Base-by-base conservation (phyloP, 164 flowering plant genomes). In the Annona cherimola region DNA sequence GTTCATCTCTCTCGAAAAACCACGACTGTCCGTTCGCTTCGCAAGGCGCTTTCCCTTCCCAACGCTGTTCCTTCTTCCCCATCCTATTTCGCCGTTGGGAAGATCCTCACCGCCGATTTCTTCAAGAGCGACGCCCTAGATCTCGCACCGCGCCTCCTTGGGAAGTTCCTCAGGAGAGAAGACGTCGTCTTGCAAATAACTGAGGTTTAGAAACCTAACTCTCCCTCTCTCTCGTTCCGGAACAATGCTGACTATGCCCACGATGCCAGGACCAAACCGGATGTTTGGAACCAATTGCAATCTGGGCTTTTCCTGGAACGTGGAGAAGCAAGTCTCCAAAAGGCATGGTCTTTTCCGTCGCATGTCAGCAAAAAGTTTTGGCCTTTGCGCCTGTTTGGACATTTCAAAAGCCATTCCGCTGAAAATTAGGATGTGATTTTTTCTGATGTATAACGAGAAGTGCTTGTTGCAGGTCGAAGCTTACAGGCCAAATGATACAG, bases 101-200 rank as follows among this genome's bases (percentile, higher is more conserved):
- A 72, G n/a, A 83, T 88, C 45, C 63, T 92, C 80, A 62, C 81
- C 5, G 78, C 77, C 19, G 80, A 84, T 35, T 93, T 91, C 83
- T 95, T 81, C 73, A 90, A 81, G 76, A 74, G 90, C 11, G 99
- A 93, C 69, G 94, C 99, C 41, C 85, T 95, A n/a, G 88, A 90
- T 55, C 94, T 95, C 42, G 98, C 99, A 11, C 98, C 98, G 0
- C 92, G 90, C 46, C 87, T 95, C 71, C 93, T 95, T 39, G 99
- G 99, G n/a, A 95, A 95, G 88, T 84, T 86, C 44, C 86, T 96
- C 12, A 81, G 86, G 73, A 77, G 85, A 70, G 97, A 93, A 45
- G 89, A 93, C 41, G 98, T 93, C 43, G 86, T 91, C 80, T 92
- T 95, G 68, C 96, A 80, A 83, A 96, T 96, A 63, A 96, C 98